A percentile compares a stretch with the other conserved stretches of the same genome.
These are phyloP conservation scores for Choanephora cucurbitarum DNA, from an alignment of 371 early-diverging fungal species.

Conservation along the genomic window DNA sequence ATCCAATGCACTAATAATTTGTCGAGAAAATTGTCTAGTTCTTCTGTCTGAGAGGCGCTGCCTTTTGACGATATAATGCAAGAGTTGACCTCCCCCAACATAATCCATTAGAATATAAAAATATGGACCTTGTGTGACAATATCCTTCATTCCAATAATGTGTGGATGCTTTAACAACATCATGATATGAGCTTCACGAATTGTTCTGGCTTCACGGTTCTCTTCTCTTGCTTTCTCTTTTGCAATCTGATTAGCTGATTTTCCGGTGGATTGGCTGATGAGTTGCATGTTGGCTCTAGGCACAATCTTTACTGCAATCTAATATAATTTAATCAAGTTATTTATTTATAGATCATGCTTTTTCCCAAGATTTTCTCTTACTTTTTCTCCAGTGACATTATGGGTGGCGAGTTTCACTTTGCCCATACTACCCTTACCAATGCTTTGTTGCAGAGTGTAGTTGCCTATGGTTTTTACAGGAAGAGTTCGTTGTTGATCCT, in stretches of 20 bases:
- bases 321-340: constrained; percentile 14
- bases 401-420: constrained; percentile 50
- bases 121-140: constrained; percentile 78
- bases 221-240: constrained; percentile 58
- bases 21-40: constrained; percentile 89
- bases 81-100: constrained; percentile 86
- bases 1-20: constrained; percentile 89
- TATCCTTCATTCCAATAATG: constrained; percentile 82
- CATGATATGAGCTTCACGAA: constrained; percentile 91
- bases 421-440: constrained; percentile 51
- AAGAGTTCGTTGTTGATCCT: constrained; percentile 12
- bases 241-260: constrained; percentile 32
- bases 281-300: constrained; percentile 42
- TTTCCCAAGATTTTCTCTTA: constrained; percentile 12
- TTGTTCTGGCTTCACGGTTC: constrained; percentile 86
- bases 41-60: constrained; percentile 88
- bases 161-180: constrained; percentile 91
- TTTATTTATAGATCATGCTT: constrained; percentile 4
- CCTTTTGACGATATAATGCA: constrained; percentile 87
- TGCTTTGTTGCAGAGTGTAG: constrained; percentile 39
- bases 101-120: constrained; percentile 94
- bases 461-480: constrained; percentile 40
- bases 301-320: constrained; percentile 53
- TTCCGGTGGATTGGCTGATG: constrained; percentile 20
- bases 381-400: constrained; percentile 49